Conservation (phyloP, 2,329 filamentous ascomycete species). For the Alternaria sp. region DNA sequence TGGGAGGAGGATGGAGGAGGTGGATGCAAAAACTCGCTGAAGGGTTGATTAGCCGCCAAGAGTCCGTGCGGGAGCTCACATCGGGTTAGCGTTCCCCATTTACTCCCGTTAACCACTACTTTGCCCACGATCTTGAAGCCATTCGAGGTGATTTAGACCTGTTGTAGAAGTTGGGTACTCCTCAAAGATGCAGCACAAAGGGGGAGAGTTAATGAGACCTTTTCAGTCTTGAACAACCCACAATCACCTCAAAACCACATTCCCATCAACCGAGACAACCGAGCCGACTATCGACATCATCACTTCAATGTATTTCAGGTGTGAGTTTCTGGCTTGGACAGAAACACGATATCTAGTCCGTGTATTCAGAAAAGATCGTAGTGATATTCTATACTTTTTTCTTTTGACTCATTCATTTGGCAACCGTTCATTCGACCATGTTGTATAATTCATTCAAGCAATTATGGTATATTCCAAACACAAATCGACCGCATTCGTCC, state of each 20-base stretch:
- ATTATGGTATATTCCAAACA: too few relatives aligned
- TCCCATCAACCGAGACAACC: conserved; percentile 3
- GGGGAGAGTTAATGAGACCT: not conserved
- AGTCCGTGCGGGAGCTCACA: conserved; percentile 28
- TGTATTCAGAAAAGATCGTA: not conserved
- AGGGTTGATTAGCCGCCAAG: conserved; percentile 34
- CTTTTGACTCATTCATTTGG: not conserved
- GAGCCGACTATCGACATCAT: not conserved
- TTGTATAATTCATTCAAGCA: too few relatives aligned
- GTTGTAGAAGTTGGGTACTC: not conserved
- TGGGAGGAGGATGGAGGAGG: conserved; percentile 39
- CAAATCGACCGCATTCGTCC: too few relatives aligned
- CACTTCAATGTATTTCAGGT: not conserved
- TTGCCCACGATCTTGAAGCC: conserved; percentile 5
- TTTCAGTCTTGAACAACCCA: too few relatives aligned
- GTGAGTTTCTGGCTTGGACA: fast-evolving
- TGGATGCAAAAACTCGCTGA: conserved; percentile 34
- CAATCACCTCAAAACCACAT: conserved; percentile 2
- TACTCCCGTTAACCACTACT: conserved; percentile 19
- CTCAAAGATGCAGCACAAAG: not conserved
- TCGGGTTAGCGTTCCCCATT: conserved; percentile 27
- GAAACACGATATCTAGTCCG: too few relatives aligned
- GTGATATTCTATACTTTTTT: not conserved
- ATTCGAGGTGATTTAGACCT: not conserved
- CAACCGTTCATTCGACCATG: too few relatives aligned